Base-by-base conservation (phyloP, 805 yeast species). In the Zygoascus biomembranicola region DNA sequence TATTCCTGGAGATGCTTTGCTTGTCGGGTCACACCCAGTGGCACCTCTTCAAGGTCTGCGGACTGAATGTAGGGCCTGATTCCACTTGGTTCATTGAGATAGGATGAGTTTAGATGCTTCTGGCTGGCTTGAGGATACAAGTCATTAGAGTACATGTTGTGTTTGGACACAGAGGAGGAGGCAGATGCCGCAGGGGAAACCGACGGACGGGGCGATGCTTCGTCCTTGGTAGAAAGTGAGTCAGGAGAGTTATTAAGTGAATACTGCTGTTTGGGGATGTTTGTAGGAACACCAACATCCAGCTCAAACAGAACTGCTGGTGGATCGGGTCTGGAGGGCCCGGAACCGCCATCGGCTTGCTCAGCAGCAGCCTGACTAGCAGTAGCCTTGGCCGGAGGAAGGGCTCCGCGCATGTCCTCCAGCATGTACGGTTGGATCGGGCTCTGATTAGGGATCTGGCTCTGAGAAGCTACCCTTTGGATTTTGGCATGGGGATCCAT, bases 1-100 rank as follows among this genome's bases (percentile, higher is more conserved):
- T 94, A 94, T 48, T 80, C 77, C 13, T 77, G 78, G 26, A 90
- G 69, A 11, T 70, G 71, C 57, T 80, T 81, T 1, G 98, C 90
- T 69, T 94, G 99, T 57, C 99, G 78, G 48, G 81, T 83, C 52
- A 94, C 80, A 0, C 98, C 97, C 61, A 87, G 90, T 0, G 99
- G 99, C 11, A 94, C 97, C 69, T 94, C 99, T 68, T 94, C 99
- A 55, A 94, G 76, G 64, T 90, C 97, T 0, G 97, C 98, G 50
- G 88, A 85, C 63, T 87, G 95, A 52, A 61, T 54, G 26, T 32
- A 20, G 53, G 58, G 63, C 26, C 60, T 28, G 16, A 45, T 56
- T 10, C 56, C 56, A 13, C 48, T 13, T 8, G 57, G 57, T 37
- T 55, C 57, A 28, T 44, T 37, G 16, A 45, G 19, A 42, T 50